Evolutionary conservation across 345 rosid species (phyloP), one percentile per base, ranked within the genome.

Genomic region (Eucalyptus virginea): DNA sequence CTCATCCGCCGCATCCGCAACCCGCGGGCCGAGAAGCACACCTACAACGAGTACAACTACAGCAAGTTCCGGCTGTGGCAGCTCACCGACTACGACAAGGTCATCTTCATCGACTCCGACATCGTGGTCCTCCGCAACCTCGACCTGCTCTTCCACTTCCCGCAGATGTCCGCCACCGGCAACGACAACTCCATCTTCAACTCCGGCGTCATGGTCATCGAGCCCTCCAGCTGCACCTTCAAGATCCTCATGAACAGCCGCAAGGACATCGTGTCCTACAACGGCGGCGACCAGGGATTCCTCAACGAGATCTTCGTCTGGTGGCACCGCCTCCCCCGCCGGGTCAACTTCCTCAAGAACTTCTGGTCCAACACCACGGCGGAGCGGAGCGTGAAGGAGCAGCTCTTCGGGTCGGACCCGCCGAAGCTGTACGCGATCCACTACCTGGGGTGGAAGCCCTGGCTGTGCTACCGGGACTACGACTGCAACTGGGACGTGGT

Each of bases 171-270:
- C 1, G 99, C 99, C 9, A 95, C 96, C 0, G 99, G 99, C 26
- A 98, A 98, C 91, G 98, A 97, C 89, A 90, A 94, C 16, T 96
- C 96, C 96, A 94, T 96, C 88, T 98, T 96, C 88, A 98, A 98
- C 87, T 98, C 99, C 2, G 98, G 99, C 5, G 90, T 97, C n/a
- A 98, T 98, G 99, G 98, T 98, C 81, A 92, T 97, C 40, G 98
- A 98, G 93, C 99, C 99, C 17, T 97, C 99, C 32, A 97, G 96
- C n/a, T 98, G 99, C 91, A 96, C 98, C 1, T 98, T 97, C 90
- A 88, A 88, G 67, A 88, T 89, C 48, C 88, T 98, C 42, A 96
- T 98, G 99, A 92, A 91, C 56, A 94, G 87, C 19, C 94, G 96
- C 7, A 87, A 86, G 50, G 96, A 97, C 67, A 94, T 98, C 47